Conservation (phyloP, 139 green algal species). For the Haematococcus lacustris region DNA sequence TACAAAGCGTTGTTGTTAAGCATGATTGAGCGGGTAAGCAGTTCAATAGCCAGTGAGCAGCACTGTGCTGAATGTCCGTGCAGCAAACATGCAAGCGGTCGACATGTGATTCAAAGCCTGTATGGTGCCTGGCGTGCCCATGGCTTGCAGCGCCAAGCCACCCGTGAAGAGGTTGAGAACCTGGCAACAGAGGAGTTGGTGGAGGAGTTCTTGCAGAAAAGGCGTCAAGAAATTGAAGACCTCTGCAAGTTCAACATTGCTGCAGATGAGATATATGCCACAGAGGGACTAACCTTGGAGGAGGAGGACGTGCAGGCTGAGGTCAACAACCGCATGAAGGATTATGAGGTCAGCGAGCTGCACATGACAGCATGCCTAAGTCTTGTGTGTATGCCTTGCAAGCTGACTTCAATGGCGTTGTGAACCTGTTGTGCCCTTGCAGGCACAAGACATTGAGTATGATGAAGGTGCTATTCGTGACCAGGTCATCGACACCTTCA, state of each 20-base stretch:
- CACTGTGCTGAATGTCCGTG: not conserved
- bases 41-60: not conserved
- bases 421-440: no score
- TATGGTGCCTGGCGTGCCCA: not conserved
- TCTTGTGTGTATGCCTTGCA: not conserved
- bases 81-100: no score
- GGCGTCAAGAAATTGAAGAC: slow-evolving; percentile 5
- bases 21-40: slow-evolving; percentile 25
- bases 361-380: not conserved
- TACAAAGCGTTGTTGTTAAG: slow-evolving; percentile 20
- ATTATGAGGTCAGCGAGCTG: slow-evolving; percentile 8
- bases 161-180: slow-evolving; percentile 26
- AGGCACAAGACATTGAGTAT: slow-evolving; percentile 19
- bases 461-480: slow-evolving; percentile 9
- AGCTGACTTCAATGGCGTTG: no score
- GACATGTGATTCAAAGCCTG: no score
- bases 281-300: slow-evolving; percentile 15
- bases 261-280: slow-evolving; percentile 25
- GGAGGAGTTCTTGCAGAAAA: slow-evolving; percentile 17
- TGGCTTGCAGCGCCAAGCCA: no score
- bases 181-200: slow-evolving; percentile 31
- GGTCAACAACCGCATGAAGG: slow-evolving; percentile 17
- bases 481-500: slow-evolving; percentile 21
- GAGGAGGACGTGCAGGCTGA: slow-evolving; percentile 23
- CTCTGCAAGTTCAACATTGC: slow-evolving; percentile 33